Conservation (phyloP, 2,329 filamentous ascomycete species). For the Fusarium luffae region DNA sequence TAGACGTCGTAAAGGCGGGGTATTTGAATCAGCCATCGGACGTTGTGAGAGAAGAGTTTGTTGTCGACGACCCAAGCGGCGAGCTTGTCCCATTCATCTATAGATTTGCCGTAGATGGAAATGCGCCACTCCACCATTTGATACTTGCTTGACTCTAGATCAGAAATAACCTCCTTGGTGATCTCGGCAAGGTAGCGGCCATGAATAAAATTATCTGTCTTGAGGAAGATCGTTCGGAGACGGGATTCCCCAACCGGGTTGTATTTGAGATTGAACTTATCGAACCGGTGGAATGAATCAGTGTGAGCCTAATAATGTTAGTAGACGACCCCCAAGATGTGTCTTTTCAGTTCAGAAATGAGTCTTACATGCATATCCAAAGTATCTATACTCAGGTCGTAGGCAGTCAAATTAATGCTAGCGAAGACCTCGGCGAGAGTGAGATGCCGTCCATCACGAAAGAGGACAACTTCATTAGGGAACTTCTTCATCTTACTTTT, state of each 20-base stretch:
- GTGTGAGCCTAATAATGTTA: constrained; percentile 77
- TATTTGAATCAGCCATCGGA: constrained; percentile 96
- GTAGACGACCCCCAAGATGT: background rate
- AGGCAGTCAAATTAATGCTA: constrained; percentile 96
- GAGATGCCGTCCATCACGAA: constrained; percentile 89
- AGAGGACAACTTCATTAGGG: constrained; percentile 92
- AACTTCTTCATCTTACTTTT: constrained; percentile 99
- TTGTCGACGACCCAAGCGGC: constrained; percentile 98
- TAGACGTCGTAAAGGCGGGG: constrained; percentile 96
- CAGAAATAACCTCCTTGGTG: constrained; percentile 96
- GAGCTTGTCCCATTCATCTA: constrained; percentile 97
- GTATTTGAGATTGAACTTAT: constrained; percentile 99
- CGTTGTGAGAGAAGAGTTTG: constrained; percentile 97
- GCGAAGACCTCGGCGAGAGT: constrained; percentile 95
- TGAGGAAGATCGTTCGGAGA: constrained; percentile 96
- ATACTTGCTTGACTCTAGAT: constrained; percentile 98
- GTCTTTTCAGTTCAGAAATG: background rate
- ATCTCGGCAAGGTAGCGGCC: constrained; percentile 97
- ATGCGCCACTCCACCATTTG: constrained; percentile 99
- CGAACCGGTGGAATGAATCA: constrained; percentile 97
- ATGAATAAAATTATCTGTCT: constrained; percentile 98
- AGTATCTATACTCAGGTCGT: constrained; percentile 97
- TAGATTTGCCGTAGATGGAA: constrained; percentile 91
- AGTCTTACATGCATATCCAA: constrained; percentile 93
- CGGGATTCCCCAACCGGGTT: constrained; percentile 97